Evolutionary conservation across 768 basidiomycete species (phyloP), one percentile per base, ranked within the genome.

Genomic region (Auriscalpium orientale): DNA sequence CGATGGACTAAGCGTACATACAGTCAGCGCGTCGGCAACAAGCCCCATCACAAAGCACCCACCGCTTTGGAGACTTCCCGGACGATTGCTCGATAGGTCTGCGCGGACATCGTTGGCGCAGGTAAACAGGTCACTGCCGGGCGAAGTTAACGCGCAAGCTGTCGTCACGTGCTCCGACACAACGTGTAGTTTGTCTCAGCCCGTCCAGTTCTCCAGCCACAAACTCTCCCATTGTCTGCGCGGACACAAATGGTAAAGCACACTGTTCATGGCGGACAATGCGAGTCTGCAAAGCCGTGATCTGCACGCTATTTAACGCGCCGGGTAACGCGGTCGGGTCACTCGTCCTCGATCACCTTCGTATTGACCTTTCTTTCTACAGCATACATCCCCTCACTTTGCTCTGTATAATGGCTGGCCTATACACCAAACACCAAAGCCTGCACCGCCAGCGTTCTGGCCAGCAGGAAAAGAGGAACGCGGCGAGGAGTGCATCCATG

Each of bases 21-120:
- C 35, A 13, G 35, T 16, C 36, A n/a, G 53, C 8, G 58, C 59
- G 54, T 55, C 50, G 3, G 28, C 46, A 46, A 8, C 49, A 44
- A 21, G 51, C 49, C 13, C 46, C 0, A 44, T 22, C 45, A 56
- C 33, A 69, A 66, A 61, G 61, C 49, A 68, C 78, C 56, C 58
- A 83, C 84, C 16, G 80, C 76, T 59, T 71, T 78, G 57, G 74
- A 74, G 53, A 85, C 65, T 63, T 84, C 83, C 28, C 79, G 74
- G 53, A 85, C 71, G 43, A 83, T 70, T 10, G 73, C 67, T 18
- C 83, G 78, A 58, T 83, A 85, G 6, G 68, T 68, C 15, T 35
- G 38, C 66, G 51, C 62, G 44, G 51, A 34, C 36, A 35, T 51
- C 16, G 35, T 20, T 18, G 36, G 50, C 33, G 50, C 49, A 37